These are phyloP conservation scores for Paratrypanosoma confusum DNA, from an alignment of 208 protist species.

Conservation along the genomic window DNA sequence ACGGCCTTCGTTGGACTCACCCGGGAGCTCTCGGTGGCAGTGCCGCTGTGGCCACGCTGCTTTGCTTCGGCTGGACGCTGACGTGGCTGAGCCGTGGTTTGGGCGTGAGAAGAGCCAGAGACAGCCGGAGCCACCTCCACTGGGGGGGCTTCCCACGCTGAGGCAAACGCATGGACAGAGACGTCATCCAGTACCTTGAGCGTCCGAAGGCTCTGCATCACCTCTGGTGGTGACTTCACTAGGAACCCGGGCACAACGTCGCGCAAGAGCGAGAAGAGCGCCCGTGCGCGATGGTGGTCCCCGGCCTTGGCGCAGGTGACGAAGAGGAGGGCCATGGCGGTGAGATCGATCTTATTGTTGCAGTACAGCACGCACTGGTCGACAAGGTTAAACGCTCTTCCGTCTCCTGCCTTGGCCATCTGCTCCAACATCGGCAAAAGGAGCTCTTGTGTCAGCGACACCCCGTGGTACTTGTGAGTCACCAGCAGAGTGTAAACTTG, in stretches of 20 bases:
- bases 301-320: conserved; percentile 58
- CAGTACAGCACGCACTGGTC: conserved; percentile 79
- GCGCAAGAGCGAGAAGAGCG: conserved; percentile 55
- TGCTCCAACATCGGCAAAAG: conserved; percentile 44
- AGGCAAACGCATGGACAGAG: conserved; percentile 48
- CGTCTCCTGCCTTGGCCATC: conserved; percentile 58
- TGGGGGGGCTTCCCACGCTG: neutral
- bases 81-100: too few species aligned
- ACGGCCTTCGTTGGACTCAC: too few species aligned
- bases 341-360: conserved; percentile 56
- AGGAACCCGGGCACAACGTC: conserved; percentile 75
- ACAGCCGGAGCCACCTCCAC: too few species aligned
- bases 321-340: conserved; percentile 63
- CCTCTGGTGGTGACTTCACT: conserved; percentile 35
- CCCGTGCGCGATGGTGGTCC: conserved; percentile 66
- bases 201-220: conserved; percentile 40
- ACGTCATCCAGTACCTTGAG: conserved; percentile 41
- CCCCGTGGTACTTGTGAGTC: conserved; percentile 80
- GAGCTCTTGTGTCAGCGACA: conserved; percentile 56
- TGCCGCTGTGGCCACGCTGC: too few species aligned
- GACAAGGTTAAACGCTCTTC: conserved; percentile 78
- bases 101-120: too few species aligned
- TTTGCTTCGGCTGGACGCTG: too few species aligned
- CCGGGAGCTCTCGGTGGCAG: too few species aligned
- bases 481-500: conserved; percentile 77